phyloP scores from a whole-genome alignment of 371 early-diverging fungal genomes.

The Mucor mucedo region DNA sequence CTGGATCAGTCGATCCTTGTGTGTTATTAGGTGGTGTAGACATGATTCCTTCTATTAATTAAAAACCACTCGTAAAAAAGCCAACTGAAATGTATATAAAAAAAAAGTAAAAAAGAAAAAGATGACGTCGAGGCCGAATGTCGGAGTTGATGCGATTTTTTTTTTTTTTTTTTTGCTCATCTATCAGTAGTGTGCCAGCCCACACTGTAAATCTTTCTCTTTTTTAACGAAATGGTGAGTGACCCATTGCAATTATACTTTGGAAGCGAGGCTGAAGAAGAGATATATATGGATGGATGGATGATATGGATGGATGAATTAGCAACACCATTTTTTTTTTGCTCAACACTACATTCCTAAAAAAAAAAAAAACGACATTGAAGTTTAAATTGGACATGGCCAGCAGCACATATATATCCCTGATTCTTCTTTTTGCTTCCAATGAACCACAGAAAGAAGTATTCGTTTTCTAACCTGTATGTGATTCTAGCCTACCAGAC shows the following conservation, averaged over 20 bases:
- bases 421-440: not conserved
- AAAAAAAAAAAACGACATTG: not conserved
- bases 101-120: conserved; percentile 3
- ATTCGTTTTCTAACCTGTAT: not conserved
- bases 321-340: too few species aligned
- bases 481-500: conserved; percentile 77
- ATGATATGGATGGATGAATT: conserved; percentile 12
- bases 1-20: not conserved
- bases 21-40: conserved; percentile 19
- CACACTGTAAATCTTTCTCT: conserved; percentile 24
- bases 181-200: not conserved
- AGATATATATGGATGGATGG: conserved; percentile 14
- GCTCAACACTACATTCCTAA: too few species aligned
- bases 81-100: not conserved
- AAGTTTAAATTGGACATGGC: not conserved
- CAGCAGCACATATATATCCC: not conserved
- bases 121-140: conserved; percentile 1
- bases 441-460: not conserved
- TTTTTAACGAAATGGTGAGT: conserved; percentile 43
- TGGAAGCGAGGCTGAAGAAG: conserved; percentile 19
- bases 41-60: not conserved
- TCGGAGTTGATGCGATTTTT: not conserved
- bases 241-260: not conserved
- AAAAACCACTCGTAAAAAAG: too few species aligned
- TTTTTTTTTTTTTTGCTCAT: not conserved